These are phyloP conservation scores for Alternaria postmessia DNA, from an alignment of 2,329 filamentous ascomycete genomes.

Conservation along the genomic window DNA sequence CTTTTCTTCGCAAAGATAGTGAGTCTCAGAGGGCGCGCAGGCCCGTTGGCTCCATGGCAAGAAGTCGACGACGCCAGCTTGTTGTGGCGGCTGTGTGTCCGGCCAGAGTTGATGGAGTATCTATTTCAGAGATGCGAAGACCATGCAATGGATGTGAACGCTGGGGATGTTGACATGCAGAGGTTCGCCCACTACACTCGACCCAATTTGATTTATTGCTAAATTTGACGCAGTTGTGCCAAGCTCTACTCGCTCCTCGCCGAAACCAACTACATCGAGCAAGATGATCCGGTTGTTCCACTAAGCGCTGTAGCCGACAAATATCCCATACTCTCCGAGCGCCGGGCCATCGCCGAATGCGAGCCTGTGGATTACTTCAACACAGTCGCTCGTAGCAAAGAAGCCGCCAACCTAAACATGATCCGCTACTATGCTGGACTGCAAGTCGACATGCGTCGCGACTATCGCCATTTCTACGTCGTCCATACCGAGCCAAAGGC, in stretches of 20 bases:
- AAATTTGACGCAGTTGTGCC: conserved; percentile 21
- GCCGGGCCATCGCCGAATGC: conserved; percentile 26
- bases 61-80: conserved; percentile 32
- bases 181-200: conserved; percentile 16
- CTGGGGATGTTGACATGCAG: conserved; percentile 22
- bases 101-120: conserved; percentile 42
- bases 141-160: conserved; percentile 27
- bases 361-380: conserved; percentile 37
- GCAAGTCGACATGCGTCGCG: conserved; percentile 30
- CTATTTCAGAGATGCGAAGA: conserved; percentile 31
- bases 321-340: conserved; percentile 43
- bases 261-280: conserved; percentile 35
- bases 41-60: conserved; percentile 24
- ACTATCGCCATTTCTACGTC: conserved; percentile 44
- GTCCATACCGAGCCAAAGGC: conserved; percentile 40
- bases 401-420: conserved; percentile 38
- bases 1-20: conserved; percentile 44
- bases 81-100: conserved; percentile 44
- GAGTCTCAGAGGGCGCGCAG: conserved; percentile 22
- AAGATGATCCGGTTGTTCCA: conserved; percentile 24
- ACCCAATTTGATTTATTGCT: neutral
- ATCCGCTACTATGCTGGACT: conserved; percentile 36
- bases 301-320: conserved; percentile 30
- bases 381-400: conserved; percentile 23
- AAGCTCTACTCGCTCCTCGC: conserved; percentile 38